Evolutionary conservation across 306 rosid species (phyloP).

Genomic region (Rosa lucieae): DNA sequence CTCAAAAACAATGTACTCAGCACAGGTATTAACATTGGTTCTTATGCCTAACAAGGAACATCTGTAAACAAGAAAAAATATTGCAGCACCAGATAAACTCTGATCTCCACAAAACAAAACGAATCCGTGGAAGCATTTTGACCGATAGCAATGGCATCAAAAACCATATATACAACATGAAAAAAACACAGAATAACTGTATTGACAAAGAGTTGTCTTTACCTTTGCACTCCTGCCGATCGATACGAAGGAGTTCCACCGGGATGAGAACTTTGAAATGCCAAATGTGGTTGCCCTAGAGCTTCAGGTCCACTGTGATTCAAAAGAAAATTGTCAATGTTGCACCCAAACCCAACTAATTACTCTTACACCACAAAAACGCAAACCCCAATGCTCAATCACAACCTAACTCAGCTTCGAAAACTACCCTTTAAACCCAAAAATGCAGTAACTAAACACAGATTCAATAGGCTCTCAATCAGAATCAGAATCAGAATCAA

Average conservation of each 20-base stretch:
- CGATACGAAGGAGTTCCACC: slow-evolving; percentile 12
- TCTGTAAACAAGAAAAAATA: not conserved
- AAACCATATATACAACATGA: not conserved
- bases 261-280: slow-evolving; percentile 15
- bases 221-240: slow-evolving; percentile 24
- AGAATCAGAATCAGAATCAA: too few relatives aligned
- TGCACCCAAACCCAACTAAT: not conserved
- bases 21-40: not conserved
- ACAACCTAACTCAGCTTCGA: not conserved
- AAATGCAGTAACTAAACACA: not conserved
- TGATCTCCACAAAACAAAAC: not conserved
- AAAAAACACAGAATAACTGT: not conserved
- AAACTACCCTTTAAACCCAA: not conserved
- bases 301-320: slow-evolving; percentile 23
- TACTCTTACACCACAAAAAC: not conserved
- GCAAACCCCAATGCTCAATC: not conserved
- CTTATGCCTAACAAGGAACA: not conserved
- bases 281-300: slow-evolving; percentile 11
- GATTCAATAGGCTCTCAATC: not conserved
- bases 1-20: not conserved
- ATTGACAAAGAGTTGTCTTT: not conserved
- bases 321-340: not conserved
- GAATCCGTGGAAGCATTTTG: not conserved
- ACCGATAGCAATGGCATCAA: not conserved
- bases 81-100: not conserved